A percentile compares a stretch with the other conserved stretches of the same genome.
These are phyloP conservation scores for Coniochaeta sp. DNA, from an alignment of 2,329 filamentous ascomycete genomes.

Conservation along the genomic window DNA sequence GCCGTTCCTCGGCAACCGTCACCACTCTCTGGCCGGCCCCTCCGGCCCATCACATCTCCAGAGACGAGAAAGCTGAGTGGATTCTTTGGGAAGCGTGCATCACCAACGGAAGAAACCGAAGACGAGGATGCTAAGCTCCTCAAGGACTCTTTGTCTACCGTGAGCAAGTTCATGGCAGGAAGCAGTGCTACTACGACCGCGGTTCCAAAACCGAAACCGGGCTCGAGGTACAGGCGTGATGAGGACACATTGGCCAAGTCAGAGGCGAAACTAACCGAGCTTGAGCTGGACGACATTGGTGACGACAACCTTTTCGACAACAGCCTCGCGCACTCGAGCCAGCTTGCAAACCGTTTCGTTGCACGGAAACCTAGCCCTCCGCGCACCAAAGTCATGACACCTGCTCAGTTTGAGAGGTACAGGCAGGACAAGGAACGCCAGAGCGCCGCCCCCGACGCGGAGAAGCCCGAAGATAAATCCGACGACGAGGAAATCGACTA, in stretches of 20 bases:
- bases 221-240: slow-evolving; percentile 28
- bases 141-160: slow-evolving; percentile 42
- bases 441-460: slow-evolving; percentile 31
- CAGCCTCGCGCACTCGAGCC: slow-evolving; percentile 29
- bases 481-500: slow-evolving; percentile 59
- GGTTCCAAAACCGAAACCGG: slow-evolving; percentile 10
- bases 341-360: slow-evolving; percentile 26
- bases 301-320: slow-evolving; percentile 52
- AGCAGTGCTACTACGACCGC: slow-evolving; percentile 12
- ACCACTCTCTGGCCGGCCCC: slow-evolving; percentile 11
- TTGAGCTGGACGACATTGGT: slow-evolving; percentile 22
- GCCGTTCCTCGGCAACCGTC: slow-evolving; percentile 32
- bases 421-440: slow-evolving; percentile 63
- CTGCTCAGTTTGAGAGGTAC: slow-evolving; percentile 78
- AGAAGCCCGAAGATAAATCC: slow-evolving; percentile 31
- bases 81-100: slow-evolving; percentile 16
- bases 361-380: slow-evolving; percentile 30
- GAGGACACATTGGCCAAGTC: slow-evolving; percentile 24
- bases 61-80: slow-evolving; percentile 21
- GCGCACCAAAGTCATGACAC: slow-evolving; percentile 79
- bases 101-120: slow-evolving; percentile 25
- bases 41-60: slow-evolving; percentile 12
- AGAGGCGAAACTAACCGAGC: slow-evolving; percentile 5
- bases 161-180: slow-evolving; percentile 34
- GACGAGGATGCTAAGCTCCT: slow-evolving; percentile 48